These are phyloP conservation scores for Fraxinus platypoda DNA, from an alignment of 305 asterid genomes.

Conservation along the genomic window DNA sequence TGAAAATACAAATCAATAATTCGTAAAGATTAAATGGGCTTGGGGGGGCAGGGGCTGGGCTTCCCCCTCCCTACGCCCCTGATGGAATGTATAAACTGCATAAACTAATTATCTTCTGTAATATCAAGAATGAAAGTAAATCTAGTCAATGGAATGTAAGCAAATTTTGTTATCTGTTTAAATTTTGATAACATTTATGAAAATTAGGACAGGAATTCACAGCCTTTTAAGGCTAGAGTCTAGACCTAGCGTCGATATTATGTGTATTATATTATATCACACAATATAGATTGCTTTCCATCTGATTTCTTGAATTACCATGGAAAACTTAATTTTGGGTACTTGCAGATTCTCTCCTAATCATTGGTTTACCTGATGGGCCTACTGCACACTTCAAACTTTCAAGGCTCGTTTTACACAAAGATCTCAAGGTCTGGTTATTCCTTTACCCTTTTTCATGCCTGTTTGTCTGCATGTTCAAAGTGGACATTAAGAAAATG, in stretches of 20 bases:
- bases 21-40: too few relatives aligned
- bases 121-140: neutral
- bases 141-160: neutral
- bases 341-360: slow-evolving; percentile 73
- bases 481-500: neutral
- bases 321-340: slow-evolving; percentile 11
- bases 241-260: neutral
- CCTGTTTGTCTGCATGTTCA: neutral
- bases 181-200: neutral
- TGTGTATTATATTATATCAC: neutral
- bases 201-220: neutral
- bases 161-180: neutral
- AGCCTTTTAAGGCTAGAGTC: neutral
- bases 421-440: slow-evolving; percentile 68
- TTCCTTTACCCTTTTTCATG: neutral
- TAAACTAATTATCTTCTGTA: neutral
- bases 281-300: neutral
- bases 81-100: too few relatives aligned
- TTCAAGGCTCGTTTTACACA: slow-evolving; percentile 67
- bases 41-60: too few relatives aligned
- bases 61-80: too few relatives aligned
- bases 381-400: slow-evolving; percentile 96
- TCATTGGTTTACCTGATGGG: slow-evolving; percentile 80
- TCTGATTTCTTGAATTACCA: neutral
- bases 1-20: too few relatives aligned